These are phyloP conservation scores for Xylaria cubensis DNA, from an alignment of 495 filamentous ascomycete genomes.

Conservation along the genomic window DNA sequence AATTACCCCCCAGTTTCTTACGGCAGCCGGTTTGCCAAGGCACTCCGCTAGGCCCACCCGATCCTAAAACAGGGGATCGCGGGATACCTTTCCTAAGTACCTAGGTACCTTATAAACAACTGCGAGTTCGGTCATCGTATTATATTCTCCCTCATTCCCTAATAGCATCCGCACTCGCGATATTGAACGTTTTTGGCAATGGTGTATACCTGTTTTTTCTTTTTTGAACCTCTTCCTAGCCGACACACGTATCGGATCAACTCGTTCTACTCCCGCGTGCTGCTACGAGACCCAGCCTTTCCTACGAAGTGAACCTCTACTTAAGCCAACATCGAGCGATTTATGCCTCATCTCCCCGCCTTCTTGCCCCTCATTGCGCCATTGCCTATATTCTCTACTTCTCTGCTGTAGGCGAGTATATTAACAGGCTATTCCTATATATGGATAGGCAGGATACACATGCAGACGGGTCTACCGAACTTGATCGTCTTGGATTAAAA, in stretches of 20 bases:
- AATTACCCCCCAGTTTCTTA: too few relatives aligned
- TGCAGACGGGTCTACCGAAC: neutral
- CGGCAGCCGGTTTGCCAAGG: too few relatives aligned
- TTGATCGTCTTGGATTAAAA: too few relatives aligned
- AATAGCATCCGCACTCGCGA: neutral
- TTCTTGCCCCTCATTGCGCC: neutral
- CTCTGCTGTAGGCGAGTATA: slow-evolving; percentile 1
- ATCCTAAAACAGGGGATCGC: too few relatives aligned
- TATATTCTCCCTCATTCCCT: too few relatives aligned
- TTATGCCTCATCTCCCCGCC: neutral
- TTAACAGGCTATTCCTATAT: neutral
- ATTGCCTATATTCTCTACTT: neutral
- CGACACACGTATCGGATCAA: neutral
- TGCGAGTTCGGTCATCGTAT: too few relatives aligned
- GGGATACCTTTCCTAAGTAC: too few relatives aligned
- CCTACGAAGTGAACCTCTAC: neutral
- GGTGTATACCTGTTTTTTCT: neutral
- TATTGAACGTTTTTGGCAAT: neutral
- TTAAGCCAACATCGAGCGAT: neutral
- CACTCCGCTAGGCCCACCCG: too few relatives aligned
- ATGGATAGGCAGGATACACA: neutral
- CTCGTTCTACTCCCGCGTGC: neutral
- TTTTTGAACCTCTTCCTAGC: neutral
- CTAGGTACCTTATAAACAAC: too few relatives aligned
- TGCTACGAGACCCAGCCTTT: neutral